These are phyloP conservation scores for Boehmeria nivea DNA, from an alignment of 306 rosid genomes.

Conservation along the genomic window DNA sequence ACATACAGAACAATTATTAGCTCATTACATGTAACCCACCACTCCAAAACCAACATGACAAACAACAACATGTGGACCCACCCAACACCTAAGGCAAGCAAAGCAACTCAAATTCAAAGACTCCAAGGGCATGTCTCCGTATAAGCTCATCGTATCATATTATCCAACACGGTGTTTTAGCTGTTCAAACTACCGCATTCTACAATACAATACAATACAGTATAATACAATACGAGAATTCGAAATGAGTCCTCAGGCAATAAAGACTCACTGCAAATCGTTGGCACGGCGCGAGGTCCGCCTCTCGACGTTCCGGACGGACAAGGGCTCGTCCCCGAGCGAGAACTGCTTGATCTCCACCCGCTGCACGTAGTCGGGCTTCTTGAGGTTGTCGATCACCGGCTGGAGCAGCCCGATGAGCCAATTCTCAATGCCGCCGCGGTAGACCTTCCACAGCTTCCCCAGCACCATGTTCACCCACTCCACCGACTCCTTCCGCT, in stretches of 20 bases:
- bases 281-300: conserved; percentile 89
- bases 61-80: too few relatives aligned
- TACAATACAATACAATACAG: too few relatives aligned
- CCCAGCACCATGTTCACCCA: conserved; percentile 99
- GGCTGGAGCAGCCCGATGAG: conserved; percentile 90
- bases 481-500: conserved; percentile 93
- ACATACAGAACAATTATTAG: too few relatives aligned
- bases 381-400: conserved; percentile 79
- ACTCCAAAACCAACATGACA: too few relatives aligned
- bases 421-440: conserved; percentile 87
- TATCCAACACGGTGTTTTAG: too few relatives aligned
- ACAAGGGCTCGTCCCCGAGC: conserved; percentile 84
- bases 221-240: too few relatives aligned
- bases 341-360: conserved; percentile 94
- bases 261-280: conserved; percentile 80
- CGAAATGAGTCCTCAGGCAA: background rate
- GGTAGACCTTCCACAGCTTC: conserved; percentile 91
- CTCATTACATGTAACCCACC: too few relatives aligned
- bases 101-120: too few relatives aligned
- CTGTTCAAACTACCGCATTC: too few relatives aligned
- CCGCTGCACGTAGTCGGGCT: conserved; percentile 92
- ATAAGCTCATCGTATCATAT: too few relatives aligned
- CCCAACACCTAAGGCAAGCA: too few relatives aligned
- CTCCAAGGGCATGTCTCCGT: too few relatives aligned
- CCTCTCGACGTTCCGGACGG: conserved; percentile 94